Evolutionary conservation across 2,329 filamentous ascomycete genomes (phyloP).

Genomic region (Calonectria pseudoturangicola): DNA sequence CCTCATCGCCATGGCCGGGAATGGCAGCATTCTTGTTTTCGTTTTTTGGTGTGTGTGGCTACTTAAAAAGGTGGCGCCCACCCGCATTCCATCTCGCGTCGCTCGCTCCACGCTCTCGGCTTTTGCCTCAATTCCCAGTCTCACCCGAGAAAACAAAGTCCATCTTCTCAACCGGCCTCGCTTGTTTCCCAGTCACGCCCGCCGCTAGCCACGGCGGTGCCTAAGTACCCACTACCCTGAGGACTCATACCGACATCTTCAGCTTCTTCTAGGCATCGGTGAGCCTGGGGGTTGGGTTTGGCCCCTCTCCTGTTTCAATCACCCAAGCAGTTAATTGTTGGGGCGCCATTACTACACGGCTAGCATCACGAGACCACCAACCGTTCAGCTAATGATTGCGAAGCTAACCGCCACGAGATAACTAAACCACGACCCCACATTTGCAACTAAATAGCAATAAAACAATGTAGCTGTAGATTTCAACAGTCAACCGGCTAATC

Average conservation of each 20-base stretch:
- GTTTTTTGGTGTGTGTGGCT: too few species aligned
- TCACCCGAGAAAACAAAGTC: not conserved
- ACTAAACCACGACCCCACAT: not conserved
- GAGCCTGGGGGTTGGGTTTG: not conserved
- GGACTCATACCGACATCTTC: conserved; percentile 1
- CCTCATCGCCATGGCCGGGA: conserved; percentile 24
- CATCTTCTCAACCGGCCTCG: not conserved
- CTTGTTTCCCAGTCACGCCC: not conserved
- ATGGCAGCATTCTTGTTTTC: conserved; percentile 6
- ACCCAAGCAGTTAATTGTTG: not conserved
- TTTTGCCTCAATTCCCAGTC: not conserved
- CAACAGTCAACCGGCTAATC: conserved; percentile 2
- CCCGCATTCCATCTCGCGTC: not conserved
- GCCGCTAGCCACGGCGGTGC: not conserved
- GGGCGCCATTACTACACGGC: conserved; percentile 2
- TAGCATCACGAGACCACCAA: conserved; percentile 20
- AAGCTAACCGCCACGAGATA: conserved; percentile 10
- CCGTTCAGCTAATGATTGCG: conserved; percentile 5
- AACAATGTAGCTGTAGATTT: not conserved
- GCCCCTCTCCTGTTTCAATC: not conserved
- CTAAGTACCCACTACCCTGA: not conserved
- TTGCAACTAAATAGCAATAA: not conserved
- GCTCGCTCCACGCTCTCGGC: not conserved
- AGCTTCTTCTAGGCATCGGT: conserved; percentile 1
- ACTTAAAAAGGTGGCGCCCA: too few species aligned